phyloP scores from a whole-genome alignment of 768 basidiomycete species.

The Pleurotus tuber-regium region DNA sequence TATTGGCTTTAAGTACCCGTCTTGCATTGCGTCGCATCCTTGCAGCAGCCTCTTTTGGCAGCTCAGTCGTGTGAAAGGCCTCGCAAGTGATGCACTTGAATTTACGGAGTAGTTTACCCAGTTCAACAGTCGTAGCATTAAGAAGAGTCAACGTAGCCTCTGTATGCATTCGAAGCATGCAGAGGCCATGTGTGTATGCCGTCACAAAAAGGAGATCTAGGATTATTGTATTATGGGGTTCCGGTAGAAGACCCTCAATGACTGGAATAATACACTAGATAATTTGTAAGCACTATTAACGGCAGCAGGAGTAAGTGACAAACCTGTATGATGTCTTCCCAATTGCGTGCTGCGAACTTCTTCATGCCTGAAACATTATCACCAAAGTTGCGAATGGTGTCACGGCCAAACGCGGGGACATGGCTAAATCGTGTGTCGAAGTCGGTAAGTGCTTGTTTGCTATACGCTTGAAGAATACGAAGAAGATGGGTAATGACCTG shows the following conservation, averaged over 20 bases:
- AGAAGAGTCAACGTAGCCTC: constrained; percentile 11
- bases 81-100: constrained; percentile 17
- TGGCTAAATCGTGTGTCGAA: constrained; percentile 11
- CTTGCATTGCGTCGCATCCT: not conserved
- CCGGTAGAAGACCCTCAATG: constrained; percentile 28
- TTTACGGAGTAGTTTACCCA: constrained; percentile 11
- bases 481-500: constrained; percentile 3
- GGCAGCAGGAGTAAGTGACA: not conserved
- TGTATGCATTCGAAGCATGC: constrained; percentile 22
- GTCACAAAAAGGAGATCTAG: constrained; percentile 19
- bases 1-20: not conserved
- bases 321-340: constrained; percentile 29
- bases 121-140: constrained; percentile 11
- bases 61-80: constrained; percentile 18
- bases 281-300: not conserved
- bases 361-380: constrained; percentile 19
- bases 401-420: constrained; percentile 15
- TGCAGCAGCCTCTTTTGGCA: constrained; percentile 19
- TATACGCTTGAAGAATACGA: constrained; percentile 11
- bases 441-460: not conserved
- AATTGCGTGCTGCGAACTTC: constrained; percentile 24
- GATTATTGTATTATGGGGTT: constrained; percentile 16
- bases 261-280: constrained; percentile 7
- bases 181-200: constrained; percentile 5
- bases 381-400: constrained; percentile 21